These are phyloP conservation scores for Nemania sp. DNA, from an alignment of 2,329 filamentous ascomycete genomes.

Conservation along the genomic window DNA sequence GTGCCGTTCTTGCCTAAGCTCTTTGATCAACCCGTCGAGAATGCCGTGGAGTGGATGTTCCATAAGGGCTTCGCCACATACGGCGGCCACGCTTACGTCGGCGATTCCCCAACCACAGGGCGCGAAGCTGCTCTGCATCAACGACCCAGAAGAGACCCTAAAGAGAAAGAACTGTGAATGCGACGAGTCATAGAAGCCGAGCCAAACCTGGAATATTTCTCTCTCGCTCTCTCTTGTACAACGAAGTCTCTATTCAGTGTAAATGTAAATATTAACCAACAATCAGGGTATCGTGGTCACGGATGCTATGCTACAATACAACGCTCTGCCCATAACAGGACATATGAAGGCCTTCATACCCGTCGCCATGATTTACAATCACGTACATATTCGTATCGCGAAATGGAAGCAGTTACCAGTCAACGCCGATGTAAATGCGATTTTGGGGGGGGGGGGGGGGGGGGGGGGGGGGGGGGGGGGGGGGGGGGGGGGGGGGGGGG, in stretches of 20 bases:
- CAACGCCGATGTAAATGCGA: constrained; percentile 27
- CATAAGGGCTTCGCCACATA: constrained; percentile 77
- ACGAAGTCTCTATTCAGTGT: constrained; percentile 13
- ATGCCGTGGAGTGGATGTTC: constrained; percentile 88
- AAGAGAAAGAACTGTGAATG: constrained; percentile 42
- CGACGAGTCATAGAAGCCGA: constrained; percentile 3
- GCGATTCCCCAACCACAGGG: constrained; percentile 58
- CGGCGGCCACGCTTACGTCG: constrained; percentile 65
- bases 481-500: too few species aligned
- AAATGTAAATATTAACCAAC: not conserved
- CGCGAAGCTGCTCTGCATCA: constrained; percentile 52
- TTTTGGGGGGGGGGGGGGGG: too few species aligned
- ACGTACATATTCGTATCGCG: constrained; percentile 9
- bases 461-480: too few species aligned
- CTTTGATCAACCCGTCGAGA: constrained; percentile 92
- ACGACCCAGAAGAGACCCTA: constrained; percentile 51
- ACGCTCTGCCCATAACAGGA: not conserved
- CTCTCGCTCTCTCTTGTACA: constrained; percentile 1
- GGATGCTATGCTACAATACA: constrained; percentile 12
- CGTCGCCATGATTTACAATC: not conserved
- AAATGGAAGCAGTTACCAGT: constrained; percentile 27
- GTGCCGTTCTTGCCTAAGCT: constrained; percentile 83
- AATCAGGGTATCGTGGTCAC: constrained; percentile 11
- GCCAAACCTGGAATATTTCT: constrained; percentile 11
- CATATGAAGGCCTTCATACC: not conserved